Evolutionary conservation across 192 early-diverging fungal genomes (phyloP).

Genomic region (Chytriomyces sp.): DNA sequence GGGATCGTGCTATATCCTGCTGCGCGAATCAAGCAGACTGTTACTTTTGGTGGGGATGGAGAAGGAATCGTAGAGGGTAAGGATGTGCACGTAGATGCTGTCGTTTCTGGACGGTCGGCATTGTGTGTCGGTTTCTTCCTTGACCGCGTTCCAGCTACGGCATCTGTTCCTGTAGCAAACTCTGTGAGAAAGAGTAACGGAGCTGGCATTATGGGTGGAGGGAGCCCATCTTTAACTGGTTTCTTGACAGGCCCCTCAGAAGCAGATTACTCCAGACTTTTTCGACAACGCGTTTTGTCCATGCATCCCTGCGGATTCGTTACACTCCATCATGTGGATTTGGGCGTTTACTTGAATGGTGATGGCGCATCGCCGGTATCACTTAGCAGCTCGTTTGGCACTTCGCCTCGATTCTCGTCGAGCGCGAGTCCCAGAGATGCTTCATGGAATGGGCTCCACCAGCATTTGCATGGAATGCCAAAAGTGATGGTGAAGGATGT

Average conservation of each 20-base stretch:
- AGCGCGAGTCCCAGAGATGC: neutral
- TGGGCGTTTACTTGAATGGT: conserved; percentile 5
- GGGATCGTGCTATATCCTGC: conserved; percentile 39
- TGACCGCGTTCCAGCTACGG: neutral
- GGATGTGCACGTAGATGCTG: neutral
- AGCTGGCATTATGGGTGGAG: neutral
- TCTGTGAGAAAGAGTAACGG: neutral
- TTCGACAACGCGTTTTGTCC: conserved; percentile 35
- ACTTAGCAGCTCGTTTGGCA: neutral
- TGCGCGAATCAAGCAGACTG: conserved; percentile 42
- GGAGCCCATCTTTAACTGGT: neutral
- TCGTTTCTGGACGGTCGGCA: neutral
- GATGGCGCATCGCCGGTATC: neutral
- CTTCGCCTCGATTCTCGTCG: neutral
- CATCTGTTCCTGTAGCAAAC: neutral
- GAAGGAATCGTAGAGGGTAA: neutral
- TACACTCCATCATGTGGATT: conserved; percentile 44
- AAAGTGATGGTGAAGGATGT: conserved; percentile 34
- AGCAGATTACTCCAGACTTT: conserved; percentile 3
- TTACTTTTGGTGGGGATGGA: neutral
- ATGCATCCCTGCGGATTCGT: conserved; percentile 41
- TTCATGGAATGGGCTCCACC: conserved; percentile 29
- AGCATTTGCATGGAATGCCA: conserved; percentile 17
- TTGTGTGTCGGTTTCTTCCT: conserved; percentile 28
- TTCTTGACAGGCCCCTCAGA: neutral